Conservation (phyloP, 345 rosid genomes). For the Camelina laxa region DNA sequence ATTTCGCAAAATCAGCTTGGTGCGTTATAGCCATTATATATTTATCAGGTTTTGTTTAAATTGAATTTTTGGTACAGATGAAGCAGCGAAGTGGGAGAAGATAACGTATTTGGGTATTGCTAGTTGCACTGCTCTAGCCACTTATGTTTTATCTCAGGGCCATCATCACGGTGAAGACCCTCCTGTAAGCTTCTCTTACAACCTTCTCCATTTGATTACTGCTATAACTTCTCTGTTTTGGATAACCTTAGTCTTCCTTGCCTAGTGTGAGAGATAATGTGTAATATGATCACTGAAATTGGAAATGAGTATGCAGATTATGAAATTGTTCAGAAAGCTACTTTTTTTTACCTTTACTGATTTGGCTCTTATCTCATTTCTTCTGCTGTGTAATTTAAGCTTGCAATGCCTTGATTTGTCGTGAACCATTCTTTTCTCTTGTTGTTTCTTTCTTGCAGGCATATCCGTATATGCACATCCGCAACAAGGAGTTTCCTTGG, state of each 20-base stretch:
- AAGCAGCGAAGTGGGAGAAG: conserved; percentile 93
- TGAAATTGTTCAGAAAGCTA: neutral
- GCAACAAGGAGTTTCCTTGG: conserved; percentile 99
- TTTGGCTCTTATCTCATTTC: neutral
- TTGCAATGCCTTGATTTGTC: neutral
- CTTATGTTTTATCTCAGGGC: conserved; percentile 73
- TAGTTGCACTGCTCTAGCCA: conserved; percentile 63
- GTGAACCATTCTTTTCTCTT: neutral
- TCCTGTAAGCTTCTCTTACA: conserved; percentile 60
- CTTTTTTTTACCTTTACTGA: neutral
- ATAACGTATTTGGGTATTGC: conserved; percentile 75
- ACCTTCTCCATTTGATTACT: neutral
- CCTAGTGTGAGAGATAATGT: neutral
- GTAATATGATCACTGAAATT: neutral
- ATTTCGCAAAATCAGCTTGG: too few relatives aligned
- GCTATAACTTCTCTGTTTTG: neutral
- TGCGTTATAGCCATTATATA: too few relatives aligned
- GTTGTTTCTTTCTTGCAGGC: conserved; percentile 52
- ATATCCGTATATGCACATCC: conserved; percentile 87
- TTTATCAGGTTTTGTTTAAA: too few relatives aligned
- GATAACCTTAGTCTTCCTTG: neutral
- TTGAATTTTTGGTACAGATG: conserved; percentile 48
- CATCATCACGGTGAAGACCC: conserved; percentile 88
- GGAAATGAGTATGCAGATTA: neutral
- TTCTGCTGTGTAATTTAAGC: neutral